Evolutionary conservation across 1,284 basidiomycete species (phyloP).

Genomic region (Ceratobasidium sp.): DNA sequence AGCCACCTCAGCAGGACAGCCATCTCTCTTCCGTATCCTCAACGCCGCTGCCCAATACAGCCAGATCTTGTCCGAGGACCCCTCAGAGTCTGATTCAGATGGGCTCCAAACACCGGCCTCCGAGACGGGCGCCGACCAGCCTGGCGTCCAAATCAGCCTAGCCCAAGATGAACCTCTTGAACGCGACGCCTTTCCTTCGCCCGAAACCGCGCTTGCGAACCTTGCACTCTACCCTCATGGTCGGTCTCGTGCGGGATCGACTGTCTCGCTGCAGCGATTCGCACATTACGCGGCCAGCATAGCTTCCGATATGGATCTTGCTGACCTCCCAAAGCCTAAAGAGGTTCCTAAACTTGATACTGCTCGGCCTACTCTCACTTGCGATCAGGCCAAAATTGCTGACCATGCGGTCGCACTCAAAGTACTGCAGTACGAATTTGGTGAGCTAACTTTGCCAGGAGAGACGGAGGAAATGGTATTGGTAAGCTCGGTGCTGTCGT

Average conservation of each 20-base stretch:
- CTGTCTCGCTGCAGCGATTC: constrained; percentile 20
- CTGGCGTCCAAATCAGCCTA: constrained; percentile 16
- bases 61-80: constrained; percentile 24
- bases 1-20: constrained; percentile 33
- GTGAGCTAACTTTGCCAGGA: constrained; percentile 25
- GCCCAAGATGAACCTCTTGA: not conserved
- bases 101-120: constrained; percentile 22
- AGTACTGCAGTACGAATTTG: constrained; percentile 37
- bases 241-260: constrained; percentile 31
- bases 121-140: constrained; percentile 31
- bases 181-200: constrained; percentile 12
- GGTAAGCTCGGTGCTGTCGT: not conserved
- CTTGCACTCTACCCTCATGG: constrained; percentile 22
- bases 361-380: not conserved
- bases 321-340: not conserved
- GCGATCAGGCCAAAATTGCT: constrained; percentile 18
- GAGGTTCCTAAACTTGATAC: not conserved
- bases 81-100: constrained; percentile 25
- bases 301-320: constrained; percentile 8
- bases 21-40: constrained; percentile 30
- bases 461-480: constrained; percentile 36
- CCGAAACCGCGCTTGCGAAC: constrained; percentile 36
- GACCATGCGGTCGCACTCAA: constrained; percentile 27
- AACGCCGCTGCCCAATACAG: constrained; percentile 40
- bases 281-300: constrained; percentile 23